Base-by-base conservation (phyloP, 2,329 filamentous ascomycete genomes). In the Raffaelea arxii region DNA sequence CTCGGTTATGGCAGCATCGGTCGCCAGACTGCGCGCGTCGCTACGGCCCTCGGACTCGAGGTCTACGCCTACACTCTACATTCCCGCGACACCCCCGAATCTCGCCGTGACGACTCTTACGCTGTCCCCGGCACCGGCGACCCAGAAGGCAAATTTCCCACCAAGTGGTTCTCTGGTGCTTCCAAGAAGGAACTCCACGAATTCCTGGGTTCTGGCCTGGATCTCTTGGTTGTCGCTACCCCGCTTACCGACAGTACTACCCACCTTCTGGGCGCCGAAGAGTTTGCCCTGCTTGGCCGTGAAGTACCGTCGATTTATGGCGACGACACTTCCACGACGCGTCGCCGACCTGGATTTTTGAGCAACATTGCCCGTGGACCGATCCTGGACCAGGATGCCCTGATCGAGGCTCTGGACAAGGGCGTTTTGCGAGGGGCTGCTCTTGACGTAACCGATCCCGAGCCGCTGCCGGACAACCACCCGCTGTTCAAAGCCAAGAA, bases 391-490 rank as follows among this genome's bases (percentile, higher is more conserved):
- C 71, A 69, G 2, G 64, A 72, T 2, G 82, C 77, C 2, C 59
- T 91, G 43, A 72, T 87, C 18, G 66, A 67, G 2, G 81, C 83
- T 0, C 64, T 90, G 11, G 63, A 74, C 35, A 51, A 51, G 3
- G 68, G 59, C 5, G 41, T 58, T 16, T 66, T 72, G 41, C 57
- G 68, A 3, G 86, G 86, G 25, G 86, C 86, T 0, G 84, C 84
- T 2, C 63, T 91, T 36, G 86, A 90, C 58, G 86, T 91, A 1
- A 84, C 85, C 2, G 84, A 90, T 50, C 86, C 86, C 0, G 86
- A 91, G 61, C 86, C 86, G 0, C 60, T 91, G 51, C 84, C 84
- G 0, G 63, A 70, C 3, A 76, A 82, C 4, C 78, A 85, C 57
- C 73, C 77, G 51, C 64, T 91, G 43, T 91, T 85, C 85, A 72